Conservation (phyloP, 2,329 filamentous ascomycete species). For the Colletotrichum sp. region DNA sequence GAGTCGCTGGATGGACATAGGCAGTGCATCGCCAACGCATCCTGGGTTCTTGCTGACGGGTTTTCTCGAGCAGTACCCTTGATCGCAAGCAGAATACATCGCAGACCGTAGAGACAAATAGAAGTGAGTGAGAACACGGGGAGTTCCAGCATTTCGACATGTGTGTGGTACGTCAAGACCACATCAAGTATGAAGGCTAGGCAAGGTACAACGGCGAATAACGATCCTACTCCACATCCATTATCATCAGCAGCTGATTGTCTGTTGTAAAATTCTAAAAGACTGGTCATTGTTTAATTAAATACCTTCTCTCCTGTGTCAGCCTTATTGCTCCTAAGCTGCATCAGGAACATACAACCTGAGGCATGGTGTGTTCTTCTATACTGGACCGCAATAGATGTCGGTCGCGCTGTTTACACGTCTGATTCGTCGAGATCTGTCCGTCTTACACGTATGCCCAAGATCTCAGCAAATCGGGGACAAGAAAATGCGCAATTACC, state of each 20-base stretch:
- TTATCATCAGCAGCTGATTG: too few species aligned
- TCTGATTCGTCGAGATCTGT: background rate
- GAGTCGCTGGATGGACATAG: too few species aligned
- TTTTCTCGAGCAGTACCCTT: background rate
- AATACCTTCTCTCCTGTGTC: background rate
- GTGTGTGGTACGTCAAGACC: background rate
- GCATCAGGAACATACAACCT: rapidly evolving
- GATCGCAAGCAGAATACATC: background rate
- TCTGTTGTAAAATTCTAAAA: too few species aligned
- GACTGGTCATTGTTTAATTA: background rate
- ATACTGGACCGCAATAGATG: background rate
- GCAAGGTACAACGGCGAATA: background rate
- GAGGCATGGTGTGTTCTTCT: background rate
- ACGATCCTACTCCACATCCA: background rate
- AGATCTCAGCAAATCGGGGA: background rate
- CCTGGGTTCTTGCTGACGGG: background rate
- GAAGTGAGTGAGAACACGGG: too few species aligned
- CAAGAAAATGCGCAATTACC: background rate
- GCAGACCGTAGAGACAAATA: background rate
- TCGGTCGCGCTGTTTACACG: too few species aligned
- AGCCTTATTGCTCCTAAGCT: background rate
- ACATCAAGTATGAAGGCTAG: background rate
- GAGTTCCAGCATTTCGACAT: too few species aligned
- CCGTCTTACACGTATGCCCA: background rate
- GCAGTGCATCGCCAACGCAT: background rate